Percentiles rank a stretch among this genome's conserved stretches.
These are phyloP conservation scores for Fusarium tuaranense DNA, from an alignment of 2,329 filamentous ascomycete genomes.

Conservation along the genomic window DNA sequence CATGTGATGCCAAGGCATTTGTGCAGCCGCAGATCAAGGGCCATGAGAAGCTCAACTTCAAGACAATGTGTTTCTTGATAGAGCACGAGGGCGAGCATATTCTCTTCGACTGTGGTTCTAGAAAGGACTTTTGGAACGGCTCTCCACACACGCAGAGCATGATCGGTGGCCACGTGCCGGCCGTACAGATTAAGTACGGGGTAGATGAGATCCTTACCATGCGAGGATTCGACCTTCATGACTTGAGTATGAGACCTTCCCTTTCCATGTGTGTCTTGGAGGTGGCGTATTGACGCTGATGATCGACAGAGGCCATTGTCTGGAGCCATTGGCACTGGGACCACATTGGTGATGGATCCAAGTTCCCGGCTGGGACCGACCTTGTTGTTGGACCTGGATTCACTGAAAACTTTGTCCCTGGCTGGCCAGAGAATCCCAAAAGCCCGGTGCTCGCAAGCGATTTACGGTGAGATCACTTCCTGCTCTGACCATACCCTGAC, in stretches of 20 bases:
- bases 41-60: not conserved
- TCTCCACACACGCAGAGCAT: not conserved
- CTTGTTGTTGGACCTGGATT: not conserved
- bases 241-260: not conserved
- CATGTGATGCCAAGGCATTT: not conserved
- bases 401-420: not conserved
- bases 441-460: not conserved
- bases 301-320: not conserved
- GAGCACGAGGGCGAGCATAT: not conserved
- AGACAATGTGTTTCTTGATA: not conserved
- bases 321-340: not conserved
- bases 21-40: not conserved
- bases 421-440: not conserved
- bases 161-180: not conserved
- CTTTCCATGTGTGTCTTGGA: not conserved
- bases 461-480: not conserved
- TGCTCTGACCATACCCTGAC: not conserved
- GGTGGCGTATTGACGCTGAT: not conserved
- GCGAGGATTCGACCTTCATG: not conserved
- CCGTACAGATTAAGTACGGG: not conserved
- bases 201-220: not conserved
- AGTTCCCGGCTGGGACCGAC: not conserved
- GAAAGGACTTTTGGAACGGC: not conserved
- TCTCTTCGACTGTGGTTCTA: not conserved
- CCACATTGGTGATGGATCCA: not conserved